Conservation (phyloP, 23 red algal species). For the Gracilaria gracilis region DNA sequence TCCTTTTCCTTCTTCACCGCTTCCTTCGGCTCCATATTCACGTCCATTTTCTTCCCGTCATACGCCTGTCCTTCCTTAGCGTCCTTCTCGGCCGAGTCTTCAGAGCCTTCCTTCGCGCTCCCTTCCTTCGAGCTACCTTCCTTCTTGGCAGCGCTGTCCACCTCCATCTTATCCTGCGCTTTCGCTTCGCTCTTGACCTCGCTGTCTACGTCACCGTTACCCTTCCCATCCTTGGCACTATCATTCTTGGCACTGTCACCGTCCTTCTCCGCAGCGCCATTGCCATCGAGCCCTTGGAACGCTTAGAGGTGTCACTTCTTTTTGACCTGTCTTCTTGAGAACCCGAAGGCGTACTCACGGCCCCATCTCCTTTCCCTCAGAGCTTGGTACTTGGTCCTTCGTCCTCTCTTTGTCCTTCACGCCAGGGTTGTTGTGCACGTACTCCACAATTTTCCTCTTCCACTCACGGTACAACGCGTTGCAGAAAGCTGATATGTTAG, state of each 20-base stretch:
- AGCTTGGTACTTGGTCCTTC: neutral
- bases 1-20: neutral
- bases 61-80: neutral
- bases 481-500: constrained; percentile 16
- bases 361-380: constrained; percentile 9
- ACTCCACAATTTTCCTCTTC: constrained; percentile 44
- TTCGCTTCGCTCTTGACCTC: neutral
- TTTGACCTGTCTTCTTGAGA: neutral
- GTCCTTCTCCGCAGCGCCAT: neutral
- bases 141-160: neutral
- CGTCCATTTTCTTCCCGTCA: neutral
- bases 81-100: neutral
- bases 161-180: neutral
- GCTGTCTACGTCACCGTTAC: neutral
- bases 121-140: no score
- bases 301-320: no score
- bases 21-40: no score
- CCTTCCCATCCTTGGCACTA: neutral
- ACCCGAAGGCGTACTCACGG: neutral
- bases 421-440: constrained; percentile 13
- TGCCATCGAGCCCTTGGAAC: neutral
- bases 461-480: constrained; percentile 17
- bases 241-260: no score
- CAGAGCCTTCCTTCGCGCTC: neutral
- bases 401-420: neutral